Conservation (phyloP, 2,329 filamentous ascomycete species). For the Ampelomyces quisqualis region DNA sequence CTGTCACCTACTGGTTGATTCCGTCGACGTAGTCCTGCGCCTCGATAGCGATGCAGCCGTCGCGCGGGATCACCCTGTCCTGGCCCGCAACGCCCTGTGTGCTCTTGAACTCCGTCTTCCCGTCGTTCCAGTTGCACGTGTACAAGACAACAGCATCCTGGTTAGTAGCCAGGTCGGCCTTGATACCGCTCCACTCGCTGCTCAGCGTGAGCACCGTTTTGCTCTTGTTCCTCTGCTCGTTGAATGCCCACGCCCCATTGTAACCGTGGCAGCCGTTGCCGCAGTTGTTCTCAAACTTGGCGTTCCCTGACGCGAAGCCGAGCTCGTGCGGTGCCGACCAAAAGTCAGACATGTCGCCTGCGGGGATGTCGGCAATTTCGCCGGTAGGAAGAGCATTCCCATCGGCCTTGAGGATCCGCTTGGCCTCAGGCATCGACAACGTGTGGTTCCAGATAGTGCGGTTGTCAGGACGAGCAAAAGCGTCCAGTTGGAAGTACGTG, state of each 20-base stretch:
- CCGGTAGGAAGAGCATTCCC: constrained; percentile 36
- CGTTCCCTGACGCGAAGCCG: constrained; percentile 30
- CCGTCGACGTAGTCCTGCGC: constrained; percentile 39
- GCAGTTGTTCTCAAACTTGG: constrained; percentile 34
- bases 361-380: constrained; percentile 29
- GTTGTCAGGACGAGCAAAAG: constrained; percentile 33
- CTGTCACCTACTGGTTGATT: constrained; percentile 41
- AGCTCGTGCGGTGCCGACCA: constrained; percentile 36
- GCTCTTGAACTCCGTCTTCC: constrained; percentile 39
- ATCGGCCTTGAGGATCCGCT: constrained; percentile 30
- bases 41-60: constrained; percentile 40
- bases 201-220: constrained; percentile 28
- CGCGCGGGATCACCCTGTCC: constrained; percentile 36
- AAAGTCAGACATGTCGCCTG: constrained; percentile 34
- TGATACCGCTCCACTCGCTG: constrained; percentile 37
- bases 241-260: constrained; percentile 36
- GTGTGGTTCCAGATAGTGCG: constrained; percentile 40
- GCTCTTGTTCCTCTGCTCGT: constrained; percentile 25
- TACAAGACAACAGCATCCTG: constrained; percentile 39
- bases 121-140: constrained; percentile 42
- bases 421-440: constrained; percentile 33
- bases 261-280: constrained; percentile 41
- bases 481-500: constrained; percentile 42
- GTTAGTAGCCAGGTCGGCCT: constrained; percentile 34
- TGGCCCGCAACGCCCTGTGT: constrained; percentile 31